These are phyloP conservation scores for Vigna unguiculata DNA, from an alignment of 306 rosid species.

Conservation along the genomic window DNA sequence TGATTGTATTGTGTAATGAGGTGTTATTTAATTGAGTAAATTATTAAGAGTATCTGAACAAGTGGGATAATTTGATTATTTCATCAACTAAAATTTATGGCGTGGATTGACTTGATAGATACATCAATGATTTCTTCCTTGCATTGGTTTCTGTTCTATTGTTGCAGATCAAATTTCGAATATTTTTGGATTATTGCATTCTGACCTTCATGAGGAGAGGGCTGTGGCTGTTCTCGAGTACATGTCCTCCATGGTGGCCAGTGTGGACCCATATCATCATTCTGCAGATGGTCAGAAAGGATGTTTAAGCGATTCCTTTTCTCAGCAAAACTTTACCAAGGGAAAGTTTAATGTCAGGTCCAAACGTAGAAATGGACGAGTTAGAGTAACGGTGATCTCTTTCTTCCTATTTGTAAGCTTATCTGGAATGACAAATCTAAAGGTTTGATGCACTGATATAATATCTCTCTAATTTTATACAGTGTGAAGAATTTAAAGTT, in stretches of 20 bases:
- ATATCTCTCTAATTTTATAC: constrained; percentile 32
- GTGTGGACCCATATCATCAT: constrained; percentile 65
- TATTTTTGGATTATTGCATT: constrained; percentile 77
- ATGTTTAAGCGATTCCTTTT: constrained; percentile 49
- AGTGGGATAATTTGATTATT: constrained; percentile 10
- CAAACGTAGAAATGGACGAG: constrained; percentile 97
- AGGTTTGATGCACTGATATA: constrained; percentile 40
- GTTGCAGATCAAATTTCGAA: constrained; percentile 78
- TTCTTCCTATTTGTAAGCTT: constrained; percentile 34
- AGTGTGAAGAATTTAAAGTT: constrained; percentile 75
- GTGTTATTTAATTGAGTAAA: constrained; percentile 16
- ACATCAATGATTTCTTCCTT: constrained; percentile 13
- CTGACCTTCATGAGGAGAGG: constrained; percentile 88
- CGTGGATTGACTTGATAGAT: constrained; percentile 15
- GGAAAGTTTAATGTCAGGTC: constrained; percentile 78
- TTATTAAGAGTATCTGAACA: not conserved
- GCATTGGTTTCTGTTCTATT: constrained; percentile 35
- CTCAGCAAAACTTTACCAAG: constrained; percentile 56
- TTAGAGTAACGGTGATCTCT: constrained; percentile 75
- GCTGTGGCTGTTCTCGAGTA: constrained; percentile 70
- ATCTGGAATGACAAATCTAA: constrained; percentile 29
- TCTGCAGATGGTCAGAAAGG: constrained; percentile 54
- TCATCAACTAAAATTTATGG: constrained; percentile 22
- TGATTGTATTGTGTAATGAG: constrained; percentile 21
- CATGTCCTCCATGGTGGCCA: constrained; percentile 85